A percentile compares a stretch with the other conserved stretches of the same genome.
Evolutionary conservation across 495 filamentous ascomycete species (phyloP).

Genomic region (Chlorociboria aeruginascens): DNA sequence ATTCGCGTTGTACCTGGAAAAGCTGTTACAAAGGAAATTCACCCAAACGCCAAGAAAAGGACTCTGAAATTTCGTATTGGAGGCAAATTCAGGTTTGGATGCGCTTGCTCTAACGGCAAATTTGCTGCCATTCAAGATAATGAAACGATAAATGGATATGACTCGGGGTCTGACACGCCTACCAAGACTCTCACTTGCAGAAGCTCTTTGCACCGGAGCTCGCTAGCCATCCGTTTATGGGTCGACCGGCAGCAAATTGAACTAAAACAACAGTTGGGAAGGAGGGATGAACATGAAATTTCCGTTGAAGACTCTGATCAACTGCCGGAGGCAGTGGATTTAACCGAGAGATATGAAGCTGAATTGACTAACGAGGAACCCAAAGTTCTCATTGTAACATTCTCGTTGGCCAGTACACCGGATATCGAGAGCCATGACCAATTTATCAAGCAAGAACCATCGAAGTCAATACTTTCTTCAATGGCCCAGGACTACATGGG

Average conservation of each 20-base stretch:
- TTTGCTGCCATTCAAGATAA: too few species aligned
- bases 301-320: not conserved
- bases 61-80: constrained; percentile 2
- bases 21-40: too few species aligned
- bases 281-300: too few species aligned
- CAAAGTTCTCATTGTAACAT: constrained; percentile 1
- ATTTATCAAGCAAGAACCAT: not conserved
- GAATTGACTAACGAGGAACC: not conserved
- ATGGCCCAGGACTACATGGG: constrained; percentile 2
- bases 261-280: not conserved
- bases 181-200: not conserved
- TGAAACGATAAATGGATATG: too few species aligned
- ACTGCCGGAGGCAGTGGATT: not conserved
- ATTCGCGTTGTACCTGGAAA: constrained; percentile 2
- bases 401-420: not conserved
- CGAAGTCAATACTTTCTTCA: not conserved
- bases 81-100: constrained; percentile 3
- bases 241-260: not conserved
- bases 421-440: not conserved
- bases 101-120: constrained; percentile 10
- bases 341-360: not conserved
- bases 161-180: not conserved
- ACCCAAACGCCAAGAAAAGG: not conserved
- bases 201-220: constrained; percentile 1
- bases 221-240: constrained; percentile 2